Base-by-base conservation (phyloP, 352 stramenopile species). In the Phytopythium vexans region DNA sequence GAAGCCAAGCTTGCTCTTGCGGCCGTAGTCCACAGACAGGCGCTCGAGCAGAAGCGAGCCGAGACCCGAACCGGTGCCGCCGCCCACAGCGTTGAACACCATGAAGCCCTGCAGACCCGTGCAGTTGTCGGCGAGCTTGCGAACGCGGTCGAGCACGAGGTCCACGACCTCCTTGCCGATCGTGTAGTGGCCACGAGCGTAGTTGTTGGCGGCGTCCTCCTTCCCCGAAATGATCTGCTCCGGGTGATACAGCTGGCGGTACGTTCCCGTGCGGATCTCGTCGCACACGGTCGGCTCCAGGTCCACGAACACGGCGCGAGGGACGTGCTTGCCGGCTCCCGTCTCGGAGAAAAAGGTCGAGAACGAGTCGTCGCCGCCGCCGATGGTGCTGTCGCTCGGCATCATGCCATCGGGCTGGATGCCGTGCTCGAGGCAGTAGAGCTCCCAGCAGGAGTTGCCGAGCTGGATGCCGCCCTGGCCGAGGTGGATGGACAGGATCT, bases 1-100 rank as follows among this genome's bases (percentile, higher is more conserved):
- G 71, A 99, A 99, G 27, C 91, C 97, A n/a, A 98, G 78, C 79
- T 99, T 99, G 52, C 89, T 98, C 83, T 98, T 99, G 62, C 93
- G 88, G 51, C 93, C 93, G 65, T 99, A 99, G 74, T 99, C 96
- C 31, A 98, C 94, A 33, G 84, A 97, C n/a, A 99, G 74, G 46
- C 94, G 86, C 73, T 98, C 93, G 2, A 99, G 79, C 39, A 99
- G 80, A 39, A 99, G 86, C 42, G 93, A 97, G 58, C 97, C 96
- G 4, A 99, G 81, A 76, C 97, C 97, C 42, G 96, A 98, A 56
- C 96, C 97, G 52, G 97, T 99, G 61, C 97, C 97, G 66, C 97
- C 97, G 42, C 96, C 97, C 27, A 97, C 97, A 40, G 96, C 92
- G 74, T 99, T 96, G 79, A 98, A 98, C 46, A 98, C 85, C 43